Evolutionary conservation across 192 early-diverging fungal species (phyloP).

Genomic region (Phlyctochytrium planicorne): DNA sequence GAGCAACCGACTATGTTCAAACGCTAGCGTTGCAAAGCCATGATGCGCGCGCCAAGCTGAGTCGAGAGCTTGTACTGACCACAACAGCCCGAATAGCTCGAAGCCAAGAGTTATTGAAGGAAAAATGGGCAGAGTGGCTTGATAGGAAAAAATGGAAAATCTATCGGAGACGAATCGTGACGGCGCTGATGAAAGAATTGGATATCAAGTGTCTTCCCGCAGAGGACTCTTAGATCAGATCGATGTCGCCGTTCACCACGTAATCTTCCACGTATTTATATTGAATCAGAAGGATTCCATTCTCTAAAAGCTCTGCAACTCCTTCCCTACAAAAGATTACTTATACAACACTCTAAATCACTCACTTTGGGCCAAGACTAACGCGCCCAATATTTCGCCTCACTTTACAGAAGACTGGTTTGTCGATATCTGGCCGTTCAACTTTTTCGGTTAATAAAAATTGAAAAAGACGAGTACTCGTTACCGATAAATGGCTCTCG

Average conservation of each 20-base stretch:
- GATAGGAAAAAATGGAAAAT: neutral
- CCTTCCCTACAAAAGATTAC: neutral
- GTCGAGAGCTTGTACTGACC: neutral
- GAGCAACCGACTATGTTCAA: constrained; percentile 24
- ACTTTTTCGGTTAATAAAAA: neutral
- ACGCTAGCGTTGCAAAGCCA: constrained; percentile 18
- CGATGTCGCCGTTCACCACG: neutral
- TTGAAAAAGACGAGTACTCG: no score
- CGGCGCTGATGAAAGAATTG: neutral
- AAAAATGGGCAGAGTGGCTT: neutral
- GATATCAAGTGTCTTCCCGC: neutral
- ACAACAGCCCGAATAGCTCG: neutral
- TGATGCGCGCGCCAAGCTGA: constrained; percentile 24
- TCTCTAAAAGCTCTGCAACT: neutral
- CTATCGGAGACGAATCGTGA: neutral
- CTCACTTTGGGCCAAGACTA: no score
- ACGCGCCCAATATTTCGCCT: neutral
- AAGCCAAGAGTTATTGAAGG: neutral
- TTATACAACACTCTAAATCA: no score
- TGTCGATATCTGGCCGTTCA: neutral
- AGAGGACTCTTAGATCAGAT: neutral
- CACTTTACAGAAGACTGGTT: neutral
- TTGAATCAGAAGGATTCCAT: neutral
- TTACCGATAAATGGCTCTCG: no score
- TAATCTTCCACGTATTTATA: neutral